A percentile compares a stretch with the other conserved stretches of the same genome.
phyloP scores from a whole-genome alignment of 1,284 basidiomycete genomes.

The Rhizoctonia solani region DNA sequence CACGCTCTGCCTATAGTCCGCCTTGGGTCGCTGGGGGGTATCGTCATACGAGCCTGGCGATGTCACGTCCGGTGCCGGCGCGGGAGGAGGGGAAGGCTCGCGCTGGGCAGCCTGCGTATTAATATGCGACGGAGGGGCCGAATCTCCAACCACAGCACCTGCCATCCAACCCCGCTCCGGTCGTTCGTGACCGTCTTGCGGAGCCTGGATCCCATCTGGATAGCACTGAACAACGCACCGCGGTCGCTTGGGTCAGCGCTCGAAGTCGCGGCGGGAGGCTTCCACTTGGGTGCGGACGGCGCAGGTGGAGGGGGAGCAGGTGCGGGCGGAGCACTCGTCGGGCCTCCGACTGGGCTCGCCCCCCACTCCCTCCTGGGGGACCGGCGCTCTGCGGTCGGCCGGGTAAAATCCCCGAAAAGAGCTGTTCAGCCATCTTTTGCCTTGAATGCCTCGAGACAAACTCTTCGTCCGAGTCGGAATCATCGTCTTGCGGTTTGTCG shows the following conservation, averaged over 20 bases:
- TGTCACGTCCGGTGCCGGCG: constrained; percentile 38
- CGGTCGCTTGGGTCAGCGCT: constrained; percentile 56
- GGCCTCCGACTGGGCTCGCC: constrained; percentile 33
- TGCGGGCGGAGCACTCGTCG: constrained; percentile 44
- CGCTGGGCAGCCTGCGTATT: constrained; percentile 50
- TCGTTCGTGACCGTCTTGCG: constrained; percentile 85
- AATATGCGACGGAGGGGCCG: constrained; percentile 74
- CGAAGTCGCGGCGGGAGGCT: constrained; percentile 40
- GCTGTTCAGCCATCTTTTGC: constrained; percentile 71
- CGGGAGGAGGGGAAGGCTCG: constrained; percentile 48
- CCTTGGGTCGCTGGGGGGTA: constrained; percentile 29
- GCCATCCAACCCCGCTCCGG: constrained; percentile 70
- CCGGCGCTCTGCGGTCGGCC: constrained; percentile 33
- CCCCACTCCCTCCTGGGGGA: constrained; percentile 29
- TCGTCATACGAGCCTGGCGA: constrained; percentile 13
- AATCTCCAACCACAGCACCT: constrained; percentile 77
- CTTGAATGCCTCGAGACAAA: constrained; percentile 66
- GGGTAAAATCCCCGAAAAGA: constrained; percentile 72
- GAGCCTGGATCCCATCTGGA: constrained; percentile 78
- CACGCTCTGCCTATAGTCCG: constrained; percentile 76
- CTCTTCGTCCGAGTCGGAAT: constrained; percentile 81
- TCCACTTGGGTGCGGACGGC: constrained; percentile 47
- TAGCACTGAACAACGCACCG: constrained; percentile 76
- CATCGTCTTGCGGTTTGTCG: constrained; percentile 65
- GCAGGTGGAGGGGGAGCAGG: constrained; percentile 47